Conservation (phyloP, 805 yeast genomes). For the Candida suzukii region DNA sequence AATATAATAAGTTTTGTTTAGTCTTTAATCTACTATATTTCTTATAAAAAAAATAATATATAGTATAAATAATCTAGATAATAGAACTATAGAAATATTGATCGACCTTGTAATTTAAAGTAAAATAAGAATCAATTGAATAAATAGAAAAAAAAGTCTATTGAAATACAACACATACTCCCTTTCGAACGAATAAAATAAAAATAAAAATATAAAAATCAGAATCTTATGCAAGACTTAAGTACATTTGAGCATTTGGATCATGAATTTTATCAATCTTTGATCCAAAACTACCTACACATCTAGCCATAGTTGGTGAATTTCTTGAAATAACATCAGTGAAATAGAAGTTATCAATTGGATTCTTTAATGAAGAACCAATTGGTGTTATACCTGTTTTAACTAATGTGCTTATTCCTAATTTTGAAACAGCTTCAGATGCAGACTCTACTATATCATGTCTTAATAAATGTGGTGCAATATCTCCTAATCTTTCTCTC, state of each 20-base stretch:
- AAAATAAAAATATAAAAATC: conserved; percentile 7
- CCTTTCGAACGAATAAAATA: too few relatives aligned
- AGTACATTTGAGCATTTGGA: conserved; percentile 29
- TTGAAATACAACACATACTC: too few relatives aligned
- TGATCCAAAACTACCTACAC: conserved; percentile 67
- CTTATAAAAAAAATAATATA: not conserved
- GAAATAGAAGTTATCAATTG: conserved; percentile 78
- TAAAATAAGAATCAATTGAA: too few relatives aligned
- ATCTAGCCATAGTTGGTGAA: conserved; percentile 86
- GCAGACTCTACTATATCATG: conserved; percentile 72
- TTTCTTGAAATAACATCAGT: conserved; percentile 83
- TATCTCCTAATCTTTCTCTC: conserved; percentile 62
- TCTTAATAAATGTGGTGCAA: conserved; percentile 75
- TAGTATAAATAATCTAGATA: too few relatives aligned
- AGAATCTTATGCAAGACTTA: conserved; percentile 24
- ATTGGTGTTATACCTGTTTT: conserved; percentile 26
- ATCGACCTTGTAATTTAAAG: too few relatives aligned
- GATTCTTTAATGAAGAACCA: conserved; percentile 48
- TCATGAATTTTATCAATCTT: conserved; percentile 54
- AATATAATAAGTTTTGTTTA: too few relatives aligned
- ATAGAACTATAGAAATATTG: too few relatives aligned
- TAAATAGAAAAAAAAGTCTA: too few relatives aligned
- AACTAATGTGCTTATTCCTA: conserved; percentile 41
- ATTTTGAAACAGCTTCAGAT: conserved; percentile 44
- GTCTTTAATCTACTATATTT: too few relatives aligned